Conservation (phyloP, 345 rosid species). For the Triadica sebifera region DNA sequence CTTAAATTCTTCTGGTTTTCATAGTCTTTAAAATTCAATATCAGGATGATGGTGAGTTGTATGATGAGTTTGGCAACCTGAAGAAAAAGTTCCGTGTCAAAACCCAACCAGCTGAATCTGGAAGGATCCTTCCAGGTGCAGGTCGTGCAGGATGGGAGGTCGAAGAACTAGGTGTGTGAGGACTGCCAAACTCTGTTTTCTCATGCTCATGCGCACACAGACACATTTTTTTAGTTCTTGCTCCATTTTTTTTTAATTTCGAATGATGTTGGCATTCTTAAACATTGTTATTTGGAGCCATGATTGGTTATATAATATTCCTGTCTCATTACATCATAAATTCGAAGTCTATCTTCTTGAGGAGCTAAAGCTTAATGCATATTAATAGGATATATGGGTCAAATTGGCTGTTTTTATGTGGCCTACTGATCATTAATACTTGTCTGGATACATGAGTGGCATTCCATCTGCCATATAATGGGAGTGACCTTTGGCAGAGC, state of each 20-base stretch:
- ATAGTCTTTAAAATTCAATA: constrained; percentile 12
- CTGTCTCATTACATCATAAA: neutral
- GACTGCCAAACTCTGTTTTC: neutral
- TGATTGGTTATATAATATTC: neutral
- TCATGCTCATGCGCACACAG: neutral
- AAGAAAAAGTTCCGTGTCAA: constrained; percentile 94
- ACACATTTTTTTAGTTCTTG: neutral
- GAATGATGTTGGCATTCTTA: neutral
- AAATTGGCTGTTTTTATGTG: neutral
- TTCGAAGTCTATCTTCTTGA: neutral
- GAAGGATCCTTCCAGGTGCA: constrained; percentile 59
- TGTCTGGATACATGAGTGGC: neutral
- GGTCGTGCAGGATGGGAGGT: constrained; percentile 99
- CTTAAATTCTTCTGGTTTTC: constrained; percentile 17
- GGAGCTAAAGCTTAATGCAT: neutral
- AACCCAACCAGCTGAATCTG: constrained; percentile 71
- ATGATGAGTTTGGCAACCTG: constrained; percentile 97
- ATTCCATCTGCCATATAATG: neutral
- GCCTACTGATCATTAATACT: neutral
- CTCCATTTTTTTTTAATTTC: neutral
- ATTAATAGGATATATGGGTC: neutral
- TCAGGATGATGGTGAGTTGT: constrained; percentile 98
- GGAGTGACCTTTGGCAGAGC: neutral
- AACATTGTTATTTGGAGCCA: neutral
- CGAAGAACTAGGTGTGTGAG: constrained; percentile 69